Conservation (phyloP, 2,329 filamentous ascomycete species). For the Ampelomyces quisqualis region DNA sequence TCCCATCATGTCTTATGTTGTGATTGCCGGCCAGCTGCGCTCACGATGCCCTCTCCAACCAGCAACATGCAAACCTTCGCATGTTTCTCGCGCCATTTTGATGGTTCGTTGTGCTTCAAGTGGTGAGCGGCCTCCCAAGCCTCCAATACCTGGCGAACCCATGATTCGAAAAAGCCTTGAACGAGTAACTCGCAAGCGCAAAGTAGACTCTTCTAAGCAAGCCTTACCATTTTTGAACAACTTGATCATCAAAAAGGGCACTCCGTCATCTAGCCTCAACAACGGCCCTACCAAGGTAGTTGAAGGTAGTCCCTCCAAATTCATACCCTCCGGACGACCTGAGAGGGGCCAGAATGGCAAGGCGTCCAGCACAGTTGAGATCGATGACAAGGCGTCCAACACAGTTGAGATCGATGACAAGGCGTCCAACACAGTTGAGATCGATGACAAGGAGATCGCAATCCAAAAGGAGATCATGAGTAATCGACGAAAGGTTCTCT, state of each 20-base stretch:
- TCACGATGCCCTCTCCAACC: too few species aligned
- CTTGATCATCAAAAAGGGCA: not conserved
- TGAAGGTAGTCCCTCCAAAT: too few species aligned
- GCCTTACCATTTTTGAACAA: not conserved
- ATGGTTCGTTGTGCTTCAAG: not conserved
- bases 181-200: not conserved
- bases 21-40: too few species aligned
- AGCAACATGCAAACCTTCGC: too few species aligned
- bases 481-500: slow-evolving; percentile 11
- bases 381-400: not conserved
- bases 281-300: not conserved
- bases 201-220: slow-evolving; percentile 2
- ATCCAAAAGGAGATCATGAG: slow-evolving; percentile 8
- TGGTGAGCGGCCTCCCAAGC: not conserved
- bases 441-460: slow-evolving; percentile 3
- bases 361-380: not conserved
- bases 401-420: not conserved
- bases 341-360: not conserved
- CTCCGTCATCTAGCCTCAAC: too few species aligned
- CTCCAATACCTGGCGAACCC: not conserved
- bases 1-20: too few species aligned
- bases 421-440: not conserved
- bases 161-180: not conserved
- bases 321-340: too few species aligned
- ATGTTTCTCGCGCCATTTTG: too few species aligned